Percentiles rank a stretch among this genome's conserved stretches.
Evolutionary conservation across 2,329 filamentous ascomycete species (phyloP).

Genomic region (Aspergillus pseudonomiae): DNA sequence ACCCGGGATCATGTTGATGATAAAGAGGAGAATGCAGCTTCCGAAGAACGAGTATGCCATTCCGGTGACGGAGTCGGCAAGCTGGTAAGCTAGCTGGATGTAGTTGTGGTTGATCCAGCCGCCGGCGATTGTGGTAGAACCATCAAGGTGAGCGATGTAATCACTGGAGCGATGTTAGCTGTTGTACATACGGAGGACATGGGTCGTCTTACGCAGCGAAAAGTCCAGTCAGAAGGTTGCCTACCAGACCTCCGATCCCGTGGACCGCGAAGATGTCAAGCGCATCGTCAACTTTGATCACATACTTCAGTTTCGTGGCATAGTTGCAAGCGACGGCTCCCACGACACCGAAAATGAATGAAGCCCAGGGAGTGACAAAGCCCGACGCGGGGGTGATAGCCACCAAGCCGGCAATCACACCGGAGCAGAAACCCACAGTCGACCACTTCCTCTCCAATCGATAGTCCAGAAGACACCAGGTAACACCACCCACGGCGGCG

Average conservation of each 20-base stretch:
- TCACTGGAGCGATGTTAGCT: conserved; percentile 51
- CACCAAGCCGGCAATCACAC: conserved; percentile 83
- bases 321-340: conserved; percentile 83
- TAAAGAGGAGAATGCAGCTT: conserved; percentile 76
- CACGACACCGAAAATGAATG: conserved; percentile 75
- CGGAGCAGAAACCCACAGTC: conserved; percentile 89
- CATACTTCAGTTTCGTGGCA: conserved; percentile 87
- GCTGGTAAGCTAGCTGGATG: conserved; percentile 80
- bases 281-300: conserved; percentile 78
- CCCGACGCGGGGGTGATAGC: conserved; percentile 87
- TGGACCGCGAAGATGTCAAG: conserved; percentile 89
- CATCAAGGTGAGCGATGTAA: conserved; percentile 81
- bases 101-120: conserved; percentile 85
- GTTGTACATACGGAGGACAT: background rate
- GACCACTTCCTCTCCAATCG: conserved; percentile 89
- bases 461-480: conserved; percentile 88
- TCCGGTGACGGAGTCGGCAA: conserved; percentile 78
- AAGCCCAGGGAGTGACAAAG: conserved; percentile 82
- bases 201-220: conserved; percentile 68
- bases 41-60: conserved; percentile 76
- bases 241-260: conserved; percentile 74
- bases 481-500: conserved; percentile 81
- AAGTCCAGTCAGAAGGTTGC: conserved; percentile 77
- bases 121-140: conserved; percentile 66
- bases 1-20: conserved; percentile 78